A percentile compares a stretch with the other conserved stretches of the same genome.
Evolutionary conservation across 345 rosid genomes (phyloP).

Genomic region (Trapa incisa): DNA sequence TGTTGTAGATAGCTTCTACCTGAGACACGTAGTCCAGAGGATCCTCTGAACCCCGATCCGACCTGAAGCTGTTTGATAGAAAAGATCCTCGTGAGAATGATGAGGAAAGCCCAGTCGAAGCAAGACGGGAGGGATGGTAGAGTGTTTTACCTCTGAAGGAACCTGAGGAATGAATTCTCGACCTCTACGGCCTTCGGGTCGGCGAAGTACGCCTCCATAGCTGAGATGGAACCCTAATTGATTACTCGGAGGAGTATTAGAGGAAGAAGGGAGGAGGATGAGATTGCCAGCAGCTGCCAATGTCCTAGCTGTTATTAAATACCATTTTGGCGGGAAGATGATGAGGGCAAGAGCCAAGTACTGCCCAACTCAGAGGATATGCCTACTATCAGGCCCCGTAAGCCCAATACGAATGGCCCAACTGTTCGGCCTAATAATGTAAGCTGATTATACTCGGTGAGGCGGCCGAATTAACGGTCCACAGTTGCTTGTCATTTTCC

Average conservation of each 20-base stretch:
- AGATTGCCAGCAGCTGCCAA: not conserved
- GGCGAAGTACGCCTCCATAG: constrained; percentile 28
- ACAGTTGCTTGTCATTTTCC: not conserved
- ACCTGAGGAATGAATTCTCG: constrained; percentile 77
- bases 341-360: not conserved
- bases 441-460: no score
- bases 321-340: constrained; percentile 9
- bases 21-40: constrained; percentile 48
- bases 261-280: not conserved
- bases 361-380: not conserved
- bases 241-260: not conserved
- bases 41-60: constrained; percentile 38
- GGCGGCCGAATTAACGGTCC: not conserved
- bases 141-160: constrained; percentile 55
- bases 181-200: constrained; percentile 80
- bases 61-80: constrained; percentile 34
- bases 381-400: not conserved
- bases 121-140: not conserved
- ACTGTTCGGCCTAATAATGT: not conserved
- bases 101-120: not conserved
- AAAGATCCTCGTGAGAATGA: not conserved
- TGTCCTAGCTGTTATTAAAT: not conserved
- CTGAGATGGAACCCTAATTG: not conserved
- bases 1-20: constrained; percentile 54
- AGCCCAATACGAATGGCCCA: not conserved